These are phyloP conservation scores for Tagetes patula DNA, from an alignment of 129 eudicot species.

Conservation along the genomic window DNA sequence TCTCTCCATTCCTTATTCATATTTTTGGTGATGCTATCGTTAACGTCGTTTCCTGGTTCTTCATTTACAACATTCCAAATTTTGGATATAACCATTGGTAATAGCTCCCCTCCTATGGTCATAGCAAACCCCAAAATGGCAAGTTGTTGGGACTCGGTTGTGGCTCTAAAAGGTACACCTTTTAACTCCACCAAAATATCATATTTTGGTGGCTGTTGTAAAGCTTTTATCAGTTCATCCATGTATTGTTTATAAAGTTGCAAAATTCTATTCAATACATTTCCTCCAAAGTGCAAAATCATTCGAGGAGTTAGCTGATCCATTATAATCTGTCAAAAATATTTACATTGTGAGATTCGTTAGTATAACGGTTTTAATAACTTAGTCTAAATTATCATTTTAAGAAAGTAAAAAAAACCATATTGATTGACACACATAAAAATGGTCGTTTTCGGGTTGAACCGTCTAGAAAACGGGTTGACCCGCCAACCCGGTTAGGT, in stretches of 20 bases:
- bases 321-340: slow-evolving; percentile 38
- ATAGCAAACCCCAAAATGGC: slow-evolving; percentile 56
- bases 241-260: slow-evolving; percentile 78
- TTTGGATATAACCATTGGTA: slow-evolving; percentile 71
- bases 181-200: slow-evolving; percentile 65
- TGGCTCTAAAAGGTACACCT: slow-evolving; percentile 67
- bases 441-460: too few relatives aligned
- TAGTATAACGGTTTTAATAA: too few relatives aligned
- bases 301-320: slow-evolving; percentile 65
- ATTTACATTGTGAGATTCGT: too few relatives aligned
- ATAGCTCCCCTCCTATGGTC: slow-evolving; percentile 73
- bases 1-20: too few relatives aligned
- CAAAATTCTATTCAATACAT: slow-evolving; percentile 56
- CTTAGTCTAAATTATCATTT: not conserved
- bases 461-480: too few relatives aligned
- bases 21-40: too few relatives aligned
- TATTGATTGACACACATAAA: not conserved
- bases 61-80: slow-evolving; percentile 41
- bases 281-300: slow-evolving; percentile 82
- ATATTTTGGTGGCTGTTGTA: slow-evolving; percentile 74
- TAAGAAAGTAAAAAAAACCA: not conserved
- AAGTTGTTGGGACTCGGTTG: slow-evolving; percentile 86
- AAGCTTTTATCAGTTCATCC: slow-evolving; percentile 73
- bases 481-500: too few relatives aligned
- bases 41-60: too few relatives aligned